Percentiles rank a stretch among this genome's conserved stretches.
Conservation (phyloP, 2,329 filamentous ascomycete species). For the Leptoxyphium fumago region DNA sequence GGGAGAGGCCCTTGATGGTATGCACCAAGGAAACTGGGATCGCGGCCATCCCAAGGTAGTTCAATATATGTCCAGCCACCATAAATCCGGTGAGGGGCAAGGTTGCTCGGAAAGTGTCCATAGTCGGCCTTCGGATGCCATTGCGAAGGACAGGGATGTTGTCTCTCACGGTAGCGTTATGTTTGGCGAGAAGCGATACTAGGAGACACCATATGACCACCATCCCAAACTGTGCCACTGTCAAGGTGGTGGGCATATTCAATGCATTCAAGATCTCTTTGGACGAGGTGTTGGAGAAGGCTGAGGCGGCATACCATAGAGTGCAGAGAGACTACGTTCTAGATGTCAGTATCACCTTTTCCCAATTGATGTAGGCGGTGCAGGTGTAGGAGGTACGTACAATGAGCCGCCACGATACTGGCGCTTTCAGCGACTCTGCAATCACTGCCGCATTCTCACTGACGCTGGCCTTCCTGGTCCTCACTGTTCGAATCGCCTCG, state of each 20-base stretch:
- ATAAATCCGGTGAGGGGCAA: constrained; percentile 88
- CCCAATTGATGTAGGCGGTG: constrained; percentile 10
- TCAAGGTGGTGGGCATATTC: constrained; percentile 79
- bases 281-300: constrained; percentile 91
- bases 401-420: constrained; percentile 74
- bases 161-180: constrained; percentile 56
- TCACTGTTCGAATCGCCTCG: constrained; percentile 74
- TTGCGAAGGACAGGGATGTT: constrained; percentile 67
- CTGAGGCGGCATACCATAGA: constrained; percentile 89
- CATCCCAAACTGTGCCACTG: constrained; percentile 83
- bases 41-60: constrained; percentile 81
- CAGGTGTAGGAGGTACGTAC: constrained; percentile 36
- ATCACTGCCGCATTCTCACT: constrained; percentile 89
- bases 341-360: constrained; percentile 13
- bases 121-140: constrained; percentile 66
- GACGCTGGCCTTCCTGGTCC: constrained; percentile 68
- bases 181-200: constrained; percentile 57
- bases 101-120: constrained; percentile 71
- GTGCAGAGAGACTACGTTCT: constrained; percentile 59
- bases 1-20: constrained; percentile 94
- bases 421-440: constrained; percentile 77
- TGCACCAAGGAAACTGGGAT: constrained; percentile 96
- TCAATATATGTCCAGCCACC: constrained; percentile 83
- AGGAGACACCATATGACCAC: constrained; percentile 78
- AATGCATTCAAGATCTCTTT: constrained; percentile 92